These are phyloP conservation scores for Hippophae gyantsensis DNA, from an alignment of 306 rosid species.

Conservation along the genomic window DNA sequence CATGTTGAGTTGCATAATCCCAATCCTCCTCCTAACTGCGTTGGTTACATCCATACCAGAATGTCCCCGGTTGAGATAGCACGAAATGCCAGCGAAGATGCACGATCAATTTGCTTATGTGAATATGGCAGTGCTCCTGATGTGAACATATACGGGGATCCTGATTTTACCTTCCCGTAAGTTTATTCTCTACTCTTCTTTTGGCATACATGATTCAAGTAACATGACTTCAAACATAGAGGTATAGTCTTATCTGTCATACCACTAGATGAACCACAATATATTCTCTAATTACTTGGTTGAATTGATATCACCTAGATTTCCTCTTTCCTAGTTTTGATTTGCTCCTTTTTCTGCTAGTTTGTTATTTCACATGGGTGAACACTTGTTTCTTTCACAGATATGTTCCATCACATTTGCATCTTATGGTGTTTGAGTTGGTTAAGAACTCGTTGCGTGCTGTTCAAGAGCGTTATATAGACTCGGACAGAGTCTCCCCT, in stretches of 20 bases:
- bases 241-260: too few relatives aligned
- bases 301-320: too few relatives aligned
- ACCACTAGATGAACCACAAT: too few relatives aligned
- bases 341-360: too few relatives aligned
- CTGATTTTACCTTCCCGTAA: conserved; percentile 86
- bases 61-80: conserved; percentile 86
- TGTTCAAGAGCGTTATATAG: conserved; percentile 75
- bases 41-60: conserved; percentile 85
- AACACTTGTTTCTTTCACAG: conserved; percentile 27
- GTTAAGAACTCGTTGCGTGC: conserved; percentile 96
- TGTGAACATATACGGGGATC: conserved; percentile 70
- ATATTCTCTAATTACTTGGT: too few relatives aligned
- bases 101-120: conserved; percentile 68
- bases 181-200: conserved; percentile 20
- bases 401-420: conserved; percentile 90
- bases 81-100: conserved; percentile 68
- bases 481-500: conserved; percentile 69
- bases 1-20: conserved; percentile 97
- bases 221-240: too few relatives aligned
- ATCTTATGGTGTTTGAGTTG: conserved; percentile 94
- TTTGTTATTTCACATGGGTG: neutral
- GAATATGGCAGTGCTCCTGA: conserved; percentile 86
- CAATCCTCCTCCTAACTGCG: conserved; percentile 63
- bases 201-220: neutral
- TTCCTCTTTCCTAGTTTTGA: too few relatives aligned